phyloP scores from a whole-genome alignment of 345 rosid genomes.

The Raphanus raphanistrum region DNA sequence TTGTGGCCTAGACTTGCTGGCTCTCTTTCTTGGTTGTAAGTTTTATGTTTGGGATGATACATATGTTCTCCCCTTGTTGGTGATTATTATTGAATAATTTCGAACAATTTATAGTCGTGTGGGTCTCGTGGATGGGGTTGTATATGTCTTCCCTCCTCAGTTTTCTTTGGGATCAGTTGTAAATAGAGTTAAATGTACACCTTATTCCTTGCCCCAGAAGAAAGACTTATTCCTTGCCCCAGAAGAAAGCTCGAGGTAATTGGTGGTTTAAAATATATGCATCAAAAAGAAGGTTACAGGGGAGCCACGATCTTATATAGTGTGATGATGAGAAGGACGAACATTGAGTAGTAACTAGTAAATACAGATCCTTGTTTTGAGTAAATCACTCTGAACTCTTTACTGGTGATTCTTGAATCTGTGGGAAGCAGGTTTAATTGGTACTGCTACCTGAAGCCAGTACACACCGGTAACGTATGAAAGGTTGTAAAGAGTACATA shows the following conservation, averaged over 20 bases:
- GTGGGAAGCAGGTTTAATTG: too few relatives aligned
- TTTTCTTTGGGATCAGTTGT: background rate
- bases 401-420: too few relatives aligned
- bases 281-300: too few relatives aligned
- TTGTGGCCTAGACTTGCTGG: slow-evolving; percentile 22
- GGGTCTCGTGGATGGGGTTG: background rate
- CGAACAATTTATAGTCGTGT: background rate
- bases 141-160: background rate
- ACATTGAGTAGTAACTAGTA: too few relatives aligned
- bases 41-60: slow-evolving; percentile 8
- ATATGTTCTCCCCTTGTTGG: background rate
- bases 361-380: too few relatives aligned
- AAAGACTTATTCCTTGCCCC: background rate
- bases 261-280: background rate
- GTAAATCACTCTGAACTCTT: too few relatives aligned
- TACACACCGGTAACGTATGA: too few relatives aligned
- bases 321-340: too few relatives aligned
- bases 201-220: background rate
- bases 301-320: too few relatives aligned
- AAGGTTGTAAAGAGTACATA: too few relatives aligned
- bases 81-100: background rate
- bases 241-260: background rate
- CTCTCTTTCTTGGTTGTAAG: background rate
- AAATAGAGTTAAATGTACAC: background rate
- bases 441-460: too few relatives aligned